phyloP scores from a whole-genome alignment of 140 eudicot species.

The Senecio squalidus region DNA sequence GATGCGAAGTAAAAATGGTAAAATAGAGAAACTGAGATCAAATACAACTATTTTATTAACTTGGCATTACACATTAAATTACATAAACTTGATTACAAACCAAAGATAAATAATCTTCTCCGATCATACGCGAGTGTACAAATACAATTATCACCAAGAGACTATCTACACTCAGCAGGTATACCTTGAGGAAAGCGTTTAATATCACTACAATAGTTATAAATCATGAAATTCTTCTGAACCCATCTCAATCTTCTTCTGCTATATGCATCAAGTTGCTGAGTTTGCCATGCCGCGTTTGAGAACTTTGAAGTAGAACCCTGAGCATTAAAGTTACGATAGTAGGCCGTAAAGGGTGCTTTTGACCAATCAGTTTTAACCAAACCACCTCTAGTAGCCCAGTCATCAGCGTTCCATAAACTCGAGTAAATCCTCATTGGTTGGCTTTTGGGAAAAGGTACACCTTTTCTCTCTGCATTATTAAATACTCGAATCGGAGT shows the following conservation, averaged over 20 bases:
- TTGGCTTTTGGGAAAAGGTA: constrained; percentile 66
- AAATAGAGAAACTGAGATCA: background rate
- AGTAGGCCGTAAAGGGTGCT: constrained; percentile 79
- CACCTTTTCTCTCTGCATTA: constrained; percentile 54
- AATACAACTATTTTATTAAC: constrained; percentile 23
- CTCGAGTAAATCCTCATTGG: constrained; percentile 77
- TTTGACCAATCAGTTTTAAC: constrained; percentile 71
- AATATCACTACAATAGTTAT: constrained; percentile 56
- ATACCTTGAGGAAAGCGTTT: constrained; percentile 60
- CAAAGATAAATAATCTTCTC: constrained; percentile 6
- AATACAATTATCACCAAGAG: background rate
- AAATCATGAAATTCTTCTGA: constrained; percentile 70
- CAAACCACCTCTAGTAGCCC: constrained; percentile 82
- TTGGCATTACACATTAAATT: constrained; percentile 19
- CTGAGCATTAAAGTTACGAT: constrained; percentile 53
- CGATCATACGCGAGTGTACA: constrained; percentile 13
- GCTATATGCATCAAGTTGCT: constrained; percentile 56
- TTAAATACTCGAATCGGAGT: constrained; percentile 61
- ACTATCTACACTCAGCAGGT: constrained; percentile 49
- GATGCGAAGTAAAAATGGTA: too few species aligned
- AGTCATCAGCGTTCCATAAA: constrained; percentile 74
- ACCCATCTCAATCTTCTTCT: constrained; percentile 74
- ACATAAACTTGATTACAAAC: constrained; percentile 22
- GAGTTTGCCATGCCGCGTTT: constrained; percentile 53
- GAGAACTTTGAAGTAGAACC: constrained; percentile 22